Evolutionary conservation across 2,329 filamentous ascomycete species (phyloP).

Genomic region (Penicillium sp.): DNA sequence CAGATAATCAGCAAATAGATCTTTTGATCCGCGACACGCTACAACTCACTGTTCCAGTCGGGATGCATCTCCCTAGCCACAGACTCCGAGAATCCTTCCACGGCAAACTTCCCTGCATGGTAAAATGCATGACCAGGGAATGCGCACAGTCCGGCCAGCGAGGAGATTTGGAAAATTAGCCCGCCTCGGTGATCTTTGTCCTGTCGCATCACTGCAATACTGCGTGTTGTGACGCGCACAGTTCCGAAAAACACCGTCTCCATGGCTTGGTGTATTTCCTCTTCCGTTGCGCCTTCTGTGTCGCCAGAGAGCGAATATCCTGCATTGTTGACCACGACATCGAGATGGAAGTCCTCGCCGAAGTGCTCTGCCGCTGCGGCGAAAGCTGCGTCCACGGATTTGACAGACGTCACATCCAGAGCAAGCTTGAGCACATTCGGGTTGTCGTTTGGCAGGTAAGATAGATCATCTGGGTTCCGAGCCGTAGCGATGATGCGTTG

Average conservation of each 20-base stretch:
- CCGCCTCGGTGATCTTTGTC: conserved; percentile 35
- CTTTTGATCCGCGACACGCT: background rate
- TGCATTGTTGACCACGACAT: conserved; percentile 25
- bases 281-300: conserved; percentile 18
- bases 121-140: conserved; percentile 22
- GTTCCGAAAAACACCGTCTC: conserved; percentile 40
- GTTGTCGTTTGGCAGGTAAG: conserved; percentile 39
- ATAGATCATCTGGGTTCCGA: conserved; percentile 46
- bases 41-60: conserved; percentile 20
- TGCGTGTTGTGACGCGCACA: conserved; percentile 41
- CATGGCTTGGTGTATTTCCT: conserved; percentile 13
- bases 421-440: conserved; percentile 47
- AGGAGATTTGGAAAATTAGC: conserved; percentile 21
- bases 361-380: conserved; percentile 33
- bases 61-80: conserved; percentile 22
- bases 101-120: conserved; percentile 24
- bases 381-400: conserved; percentile 41
- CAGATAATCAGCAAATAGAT: background rate
- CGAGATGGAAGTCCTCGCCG: conserved; percentile 22
- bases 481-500: conserved; percentile 53
- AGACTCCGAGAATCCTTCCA: conserved; percentile 25
- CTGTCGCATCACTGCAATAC: conserved; percentile 28
- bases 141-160: conserved; percentile 19
- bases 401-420: conserved; percentile 50
- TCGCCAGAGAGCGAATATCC: conserved; percentile 23